These are phyloP conservation scores for Pseudonitzschia multiseries DNA, from an alignment of 108 stramenopile species.

Conservation along the genomic window DNA sequence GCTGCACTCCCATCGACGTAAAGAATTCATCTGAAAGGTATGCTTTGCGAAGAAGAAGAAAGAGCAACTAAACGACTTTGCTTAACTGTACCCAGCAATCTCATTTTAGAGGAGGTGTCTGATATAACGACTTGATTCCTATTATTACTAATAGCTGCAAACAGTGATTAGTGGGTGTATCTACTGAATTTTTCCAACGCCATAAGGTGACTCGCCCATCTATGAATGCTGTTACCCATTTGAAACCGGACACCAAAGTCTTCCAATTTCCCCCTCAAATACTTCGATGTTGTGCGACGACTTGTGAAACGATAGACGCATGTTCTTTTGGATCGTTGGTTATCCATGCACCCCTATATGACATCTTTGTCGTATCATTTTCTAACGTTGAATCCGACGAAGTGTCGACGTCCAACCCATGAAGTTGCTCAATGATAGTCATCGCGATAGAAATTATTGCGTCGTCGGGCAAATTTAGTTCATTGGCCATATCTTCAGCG, in stretches of 20 bases:
- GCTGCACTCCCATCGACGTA: not conserved
- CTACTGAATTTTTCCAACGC: no score
- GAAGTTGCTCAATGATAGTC: slow-evolving; percentile 62
- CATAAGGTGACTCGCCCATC: no score
- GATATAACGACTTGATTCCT: no score
- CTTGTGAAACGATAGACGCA: slow-evolving; percentile 13
- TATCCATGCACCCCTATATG: slow-evolving; percentile 25
- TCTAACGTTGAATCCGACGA: slow-evolving; percentile 23
- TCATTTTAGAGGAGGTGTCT: no score
- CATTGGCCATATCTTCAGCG: slow-evolving; percentile 49
- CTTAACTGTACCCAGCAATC: not conserved
- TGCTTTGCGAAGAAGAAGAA: not conserved
- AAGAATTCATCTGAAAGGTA: not conserved
- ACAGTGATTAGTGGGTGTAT: no score
- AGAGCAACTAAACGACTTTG: not conserved
- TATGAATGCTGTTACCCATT: no score
- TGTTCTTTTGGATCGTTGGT: slow-evolving; percentile 28
- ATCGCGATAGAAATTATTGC: slow-evolving; percentile 54
- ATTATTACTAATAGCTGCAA: no score
- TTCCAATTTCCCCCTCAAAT: not conserved
- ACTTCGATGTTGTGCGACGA: slow-evolving; percentile 29
- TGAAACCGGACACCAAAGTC: no score
- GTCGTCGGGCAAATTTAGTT: slow-evolving; percentile 70
- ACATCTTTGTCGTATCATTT: not conserved
- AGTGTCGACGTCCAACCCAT: slow-evolving; percentile 29